These are phyloP conservation scores for Chlorella ohadii DNA, from an alignment of 139 green algal species.

Conservation along the genomic window DNA sequence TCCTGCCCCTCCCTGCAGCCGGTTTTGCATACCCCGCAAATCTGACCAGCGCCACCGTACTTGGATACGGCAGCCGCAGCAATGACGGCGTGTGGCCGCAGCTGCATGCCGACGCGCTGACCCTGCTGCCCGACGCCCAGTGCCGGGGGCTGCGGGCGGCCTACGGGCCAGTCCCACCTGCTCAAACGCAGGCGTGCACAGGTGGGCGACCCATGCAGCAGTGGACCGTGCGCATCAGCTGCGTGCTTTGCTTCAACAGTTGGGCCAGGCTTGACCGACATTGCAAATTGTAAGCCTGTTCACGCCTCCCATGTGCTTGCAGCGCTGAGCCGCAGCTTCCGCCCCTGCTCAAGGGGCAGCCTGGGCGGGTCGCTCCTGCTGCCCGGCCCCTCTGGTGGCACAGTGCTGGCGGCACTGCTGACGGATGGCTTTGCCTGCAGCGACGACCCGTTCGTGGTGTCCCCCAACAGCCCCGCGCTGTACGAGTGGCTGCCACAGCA, in stretches of 20 bases:
- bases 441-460: neutral
- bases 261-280: too few relatives aligned
- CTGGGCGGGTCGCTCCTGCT: conserved; percentile 5
- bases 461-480: conserved; percentile 8
- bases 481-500: conserved; percentile 18
- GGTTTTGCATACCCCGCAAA: neutral
- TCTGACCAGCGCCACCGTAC: neutral
- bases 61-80: conserved; percentile 20
- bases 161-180: neutral
- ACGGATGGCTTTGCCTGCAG: conserved; percentile 20
- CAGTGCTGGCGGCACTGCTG: conserved; percentile 10
- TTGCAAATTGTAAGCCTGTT: too few relatives aligned
- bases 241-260: too few relatives aligned
- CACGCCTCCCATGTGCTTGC: neutral
- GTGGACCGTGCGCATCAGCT: too few relatives aligned
- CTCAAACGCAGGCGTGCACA: neutral
- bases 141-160: conserved; percentile 13
- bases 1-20: neutral
- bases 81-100: conserved; percentile 17
- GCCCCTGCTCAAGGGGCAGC: conserved; percentile 10
- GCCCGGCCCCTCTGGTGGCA: neutral
- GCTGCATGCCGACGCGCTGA: conserved; percentile 10
- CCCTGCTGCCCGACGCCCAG: conserved; percentile 12
- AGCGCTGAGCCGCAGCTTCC: conserved; percentile 25
- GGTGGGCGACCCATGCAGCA: neutral